Evolutionary conservation across 1,139 yeast genomes (phyloP), one percentile per base, ranked within the genome.

Genomic region (Zygotorulaspora mrakii): DNA sequence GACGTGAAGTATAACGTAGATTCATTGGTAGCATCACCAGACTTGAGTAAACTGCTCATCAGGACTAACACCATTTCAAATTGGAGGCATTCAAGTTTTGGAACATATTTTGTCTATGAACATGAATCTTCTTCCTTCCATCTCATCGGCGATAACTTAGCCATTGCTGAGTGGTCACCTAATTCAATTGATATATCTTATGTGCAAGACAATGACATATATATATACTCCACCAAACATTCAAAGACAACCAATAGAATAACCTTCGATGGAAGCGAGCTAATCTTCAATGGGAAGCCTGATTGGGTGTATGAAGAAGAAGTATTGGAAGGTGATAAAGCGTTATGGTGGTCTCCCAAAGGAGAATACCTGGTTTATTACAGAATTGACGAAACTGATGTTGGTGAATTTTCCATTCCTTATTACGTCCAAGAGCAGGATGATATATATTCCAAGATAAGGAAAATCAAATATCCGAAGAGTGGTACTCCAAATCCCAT

Each of bases 251-350:
- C 38, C 3, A 42, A 38, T n/a, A 47, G 54, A 31, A 48, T 61
- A 1, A 59, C 71, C 62, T 51, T 55, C 11, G 88, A 80, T 52
- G 97, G 97, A 0, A 76, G 82, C 18, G 66, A 67, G 0, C 66
- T 73, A 38, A 69, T 87, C n/a, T 84, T 84, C 62, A 88, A 94
- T 57, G 99, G 97, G 3, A 83, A 81, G 47, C 89, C 97, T 0
- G 98, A 91, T 55, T 91, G 98, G 98, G 91, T 91, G 1, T 91
- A 91, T 57, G 98, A 91, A 61, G 99, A 91, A 57, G 98, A 94
- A 59, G 88, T 91, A 1, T 66, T 82, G 28, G 75, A 75, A 2
- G 70, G 71, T 9, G 86, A 83, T 50, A 69, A 69, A 32, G 79
- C 95, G 8, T 56, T 87, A 20, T 91, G 96, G 95, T 91, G 96